phyloP scores from a whole-genome alignment of 2,329 filamentous ascomycete genomes.

The Clonostachys chloroleuca region DNA sequence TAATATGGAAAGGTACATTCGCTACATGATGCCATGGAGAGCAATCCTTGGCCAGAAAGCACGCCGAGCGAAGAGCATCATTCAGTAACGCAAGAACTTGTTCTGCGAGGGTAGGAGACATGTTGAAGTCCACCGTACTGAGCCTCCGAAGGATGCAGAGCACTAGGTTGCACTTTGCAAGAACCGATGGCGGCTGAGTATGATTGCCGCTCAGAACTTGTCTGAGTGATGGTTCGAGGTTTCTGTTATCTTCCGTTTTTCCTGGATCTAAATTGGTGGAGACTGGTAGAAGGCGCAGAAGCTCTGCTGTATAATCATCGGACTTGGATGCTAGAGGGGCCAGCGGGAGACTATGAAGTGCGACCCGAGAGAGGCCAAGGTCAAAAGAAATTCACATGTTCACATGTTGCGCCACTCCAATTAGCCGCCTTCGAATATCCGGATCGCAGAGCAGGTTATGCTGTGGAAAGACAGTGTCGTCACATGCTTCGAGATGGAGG shows the following conservation, averaged over 20 bases:
- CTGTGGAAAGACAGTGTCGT: constrained; percentile 11
- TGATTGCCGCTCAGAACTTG: constrained; percentile 32
- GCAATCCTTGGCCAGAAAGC: constrained; percentile 33
- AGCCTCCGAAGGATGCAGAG: constrained; percentile 51
- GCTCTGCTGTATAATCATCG: constrained; percentile 37
- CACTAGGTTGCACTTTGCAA: constrained; percentile 49
- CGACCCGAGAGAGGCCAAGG: constrained; percentile 48
- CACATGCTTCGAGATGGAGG: constrained; percentile 30
- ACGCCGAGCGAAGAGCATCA: constrained; percentile 39
- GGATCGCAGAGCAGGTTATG: constrained; percentile 17
- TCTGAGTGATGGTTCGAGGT: constrained; percentile 35
- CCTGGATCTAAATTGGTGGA: constrained; percentile 50
- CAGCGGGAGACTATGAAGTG: constrained; percentile 37
- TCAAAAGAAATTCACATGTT: constrained; percentile 58
- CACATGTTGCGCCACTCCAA: constrained; percentile 49
- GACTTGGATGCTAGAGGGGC: constrained; percentile 27
- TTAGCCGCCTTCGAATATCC: constrained; percentile 34
- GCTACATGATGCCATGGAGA: constrained; percentile 56
- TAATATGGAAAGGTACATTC: constrained; percentile 54
- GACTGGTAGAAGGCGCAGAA: constrained; percentile 46
- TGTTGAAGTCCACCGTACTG: constrained; percentile 40
- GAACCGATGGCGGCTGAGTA: constrained; percentile 32
- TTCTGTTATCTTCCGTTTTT: constrained; percentile 28
- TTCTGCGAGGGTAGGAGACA: constrained; percentile 35
- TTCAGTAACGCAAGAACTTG: constrained; percentile 39